A percentile compares a stretch with the other conserved stretches of the same genome.
phyloP scores from a whole-genome alignment of 371 early-diverging fungal genomes.

The Mortierella sp. region DNA sequence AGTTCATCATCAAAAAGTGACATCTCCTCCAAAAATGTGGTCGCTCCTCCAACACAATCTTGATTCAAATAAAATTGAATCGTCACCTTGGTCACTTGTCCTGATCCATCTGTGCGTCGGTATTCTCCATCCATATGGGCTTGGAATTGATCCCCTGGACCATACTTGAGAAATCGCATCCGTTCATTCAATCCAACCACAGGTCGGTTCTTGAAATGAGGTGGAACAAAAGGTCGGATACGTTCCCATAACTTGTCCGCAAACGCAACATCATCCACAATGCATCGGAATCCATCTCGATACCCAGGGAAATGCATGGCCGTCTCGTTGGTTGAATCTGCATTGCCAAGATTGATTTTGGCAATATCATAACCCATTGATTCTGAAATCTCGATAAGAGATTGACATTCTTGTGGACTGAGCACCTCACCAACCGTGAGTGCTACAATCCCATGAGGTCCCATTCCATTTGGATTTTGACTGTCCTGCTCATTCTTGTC shows the following conservation, averaged over 20 bases:
- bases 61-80: slow-evolving; percentile 59
- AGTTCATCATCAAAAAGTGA: neutral
- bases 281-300: slow-evolving; percentile 54
- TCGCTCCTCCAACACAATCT: slow-evolving; percentile 56
- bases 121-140: slow-evolving; percentile 59
- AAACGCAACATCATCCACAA: slow-evolving; percentile 49
- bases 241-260: slow-evolving; percentile 50
- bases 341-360: slow-evolving; percentile 21
- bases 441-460: slow-evolving; percentile 16
- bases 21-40: slow-evolving; percentile 52
- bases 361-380: slow-evolving; percentile 27
- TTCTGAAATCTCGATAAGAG: slow-evolving; percentile 34
- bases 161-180: slow-evolving; percentile 59
- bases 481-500: neutral
- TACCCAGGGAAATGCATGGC: slow-evolving; percentile 37
- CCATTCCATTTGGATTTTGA: neutral
- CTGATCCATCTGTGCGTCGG: slow-evolving; percentile 51
- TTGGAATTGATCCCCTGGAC: slow-evolving; percentile 55
- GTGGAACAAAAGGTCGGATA: slow-evolving; percentile 42
- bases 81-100: slow-evolving; percentile 55
- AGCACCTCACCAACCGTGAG: slow-evolving; percentile 33
- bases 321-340: neutral
- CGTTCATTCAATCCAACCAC: slow-evolving; percentile 60
- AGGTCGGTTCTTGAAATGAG: slow-evolving; percentile 19
- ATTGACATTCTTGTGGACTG: slow-evolving; percentile 30